A percentile compares a stretch with the other conserved stretches of the same genome.
These are phyloP conservation scores for Trichophyton mentagrophytes DNA, from an alignment of 2,329 filamentous ascomycete species.

Conservation along the genomic window DNA sequence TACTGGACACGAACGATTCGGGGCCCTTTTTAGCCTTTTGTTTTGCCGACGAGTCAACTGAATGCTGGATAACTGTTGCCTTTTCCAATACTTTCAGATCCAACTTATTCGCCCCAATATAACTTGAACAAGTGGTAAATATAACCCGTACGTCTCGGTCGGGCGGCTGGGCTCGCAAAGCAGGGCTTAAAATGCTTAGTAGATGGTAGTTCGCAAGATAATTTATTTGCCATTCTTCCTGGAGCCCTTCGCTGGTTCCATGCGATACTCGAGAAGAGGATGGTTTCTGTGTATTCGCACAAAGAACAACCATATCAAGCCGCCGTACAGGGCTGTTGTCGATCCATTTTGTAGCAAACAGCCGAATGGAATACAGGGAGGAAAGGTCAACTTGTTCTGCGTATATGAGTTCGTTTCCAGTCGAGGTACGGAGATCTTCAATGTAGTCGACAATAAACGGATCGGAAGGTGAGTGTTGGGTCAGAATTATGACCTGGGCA, in stretches of 20 bases:
- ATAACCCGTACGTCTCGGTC: slow-evolving; percentile 87
- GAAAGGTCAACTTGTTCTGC: slow-evolving; percentile 87
- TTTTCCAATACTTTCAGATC: slow-evolving; percentile 28
- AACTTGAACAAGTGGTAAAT: slow-evolving; percentile 74
- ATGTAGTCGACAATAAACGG: slow-evolving; percentile 87
- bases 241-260: slow-evolving; percentile 65
- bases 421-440: slow-evolving; percentile 65
- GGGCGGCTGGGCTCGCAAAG: slow-evolving; percentile 77
- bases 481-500: slow-evolving; percentile 82
- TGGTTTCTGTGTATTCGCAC: slow-evolving; percentile 65
- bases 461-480: slow-evolving; percentile 66
- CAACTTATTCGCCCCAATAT: slow-evolving; percentile 59
- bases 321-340: slow-evolving; percentile 83
- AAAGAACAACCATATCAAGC: slow-evolving; percentile 82
- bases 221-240: slow-evolving; percentile 87
- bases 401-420: slow-evolving; percentile 78
- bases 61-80: slow-evolving; percentile 34
- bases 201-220: slow-evolving; percentile 94
- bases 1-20: slow-evolving; percentile 5
- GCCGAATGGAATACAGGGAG: slow-evolving; percentile 77
- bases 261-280: slow-evolving; percentile 43
- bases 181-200: slow-evolving; percentile 78
- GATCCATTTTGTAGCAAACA: slow-evolving; percentile 95
- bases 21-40: slow-evolving; percentile 8
- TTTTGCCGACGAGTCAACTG: not conserved